Evolutionary conservation across 2,329 filamentous ascomycete species (phyloP), one percentile per base, ranked within the genome.

Genomic region (Fusarium liriodendri): DNA sequence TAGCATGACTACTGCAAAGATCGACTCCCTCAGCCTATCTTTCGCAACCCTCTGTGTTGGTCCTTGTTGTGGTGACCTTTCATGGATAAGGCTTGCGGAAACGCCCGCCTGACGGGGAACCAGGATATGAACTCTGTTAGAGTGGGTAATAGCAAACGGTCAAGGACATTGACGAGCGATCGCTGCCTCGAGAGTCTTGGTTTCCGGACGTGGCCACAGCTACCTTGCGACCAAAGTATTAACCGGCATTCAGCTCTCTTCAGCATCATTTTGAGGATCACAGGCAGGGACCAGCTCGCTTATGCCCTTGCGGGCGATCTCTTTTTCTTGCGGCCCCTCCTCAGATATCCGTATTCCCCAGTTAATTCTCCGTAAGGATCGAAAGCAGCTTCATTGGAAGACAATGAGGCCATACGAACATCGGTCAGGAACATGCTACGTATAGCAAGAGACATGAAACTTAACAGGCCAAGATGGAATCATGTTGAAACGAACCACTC

Each of bases 261-360:
- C 52, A 45, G 42, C 62, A 67, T 55, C 62, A 68, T 66, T 18
- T 66, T 60, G 52, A 66, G 57, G 67, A 66, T 64, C 71, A 62
- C 65, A 42, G 67, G 68, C 64, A 75, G 71, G 74, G 74, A 69
- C 71, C 33, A 69, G 35, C 64, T 77, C 66, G 61, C 67, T 71
- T 76, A 64, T 67, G 64, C 47, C 70, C 65, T 76, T 65, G 63
- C 62, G 54, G 72, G 54, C 65, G 72, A 77, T 76, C 75, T 70
- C 63, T 63, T 67, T 47, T 67, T 47, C 62, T 68, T 67, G 66
- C 62, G 50, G 50, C 65, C 64, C 66, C 68, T 62, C 47, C 40
- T 67, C 54, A 54, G 27, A 57, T 58, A 29, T 29, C 27, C 27
- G 27, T 29, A 29, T 58, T 11, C 47, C 47, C 65, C 33, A 69